Base-by-base conservation (phyloP, 2,329 filamentous ascomycete genomes). In the Fusarium piperis region DNA sequence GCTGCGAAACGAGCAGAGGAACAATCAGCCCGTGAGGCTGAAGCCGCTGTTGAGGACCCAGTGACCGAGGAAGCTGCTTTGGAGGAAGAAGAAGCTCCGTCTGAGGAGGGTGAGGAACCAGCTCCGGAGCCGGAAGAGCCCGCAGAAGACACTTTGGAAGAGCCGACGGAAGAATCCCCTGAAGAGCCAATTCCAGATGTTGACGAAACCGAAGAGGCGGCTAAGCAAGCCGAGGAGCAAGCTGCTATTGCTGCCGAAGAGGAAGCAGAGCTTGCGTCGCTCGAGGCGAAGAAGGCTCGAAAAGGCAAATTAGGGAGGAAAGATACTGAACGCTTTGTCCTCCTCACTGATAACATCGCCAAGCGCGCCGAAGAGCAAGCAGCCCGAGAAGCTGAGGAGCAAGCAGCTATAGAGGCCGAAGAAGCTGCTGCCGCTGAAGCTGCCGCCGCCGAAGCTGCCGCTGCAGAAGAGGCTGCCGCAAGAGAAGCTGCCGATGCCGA, bases 261-360 rank as follows among this genome's bases (percentile, higher is more conserved):
- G 68, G 77, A 84, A 65, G 76, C 78, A 16, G 81, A 86, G 65
- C 77, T 85, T 13, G 81, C 77, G 15, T 74, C 77, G 4, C 78
- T 86, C 6, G 84, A 83, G 46, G 80, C 81, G 23, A 89, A 87
- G 74, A 88, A 86, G 72, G 81, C 81, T 2, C 86, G 84, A 71
- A 89, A 85, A 75, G 79, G 80, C 60, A 86, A 81, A 64, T 72
- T 85, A 12, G 77, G 74, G 2, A 86, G 83, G 68, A 85, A 81
- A 63, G 85, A 85, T 32, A 78, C 85, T 59, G 84, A 87, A 65
- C 85, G 83, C 64, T 79, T 83, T 30, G 79, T 81, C 35, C 72
- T 74, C 9, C 74, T 86, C 6, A 80, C 77, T 7, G 78, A 79
- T 33, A 81, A 78, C 32, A 77, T 79, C 30, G 77, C 74, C 32